Percentiles rank a stretch among this genome's conserved stretches.
Evolutionary conservation across 108 stramenopile species (phyloP).

Genomic region (Aureococcus anophagefferens): DNA sequence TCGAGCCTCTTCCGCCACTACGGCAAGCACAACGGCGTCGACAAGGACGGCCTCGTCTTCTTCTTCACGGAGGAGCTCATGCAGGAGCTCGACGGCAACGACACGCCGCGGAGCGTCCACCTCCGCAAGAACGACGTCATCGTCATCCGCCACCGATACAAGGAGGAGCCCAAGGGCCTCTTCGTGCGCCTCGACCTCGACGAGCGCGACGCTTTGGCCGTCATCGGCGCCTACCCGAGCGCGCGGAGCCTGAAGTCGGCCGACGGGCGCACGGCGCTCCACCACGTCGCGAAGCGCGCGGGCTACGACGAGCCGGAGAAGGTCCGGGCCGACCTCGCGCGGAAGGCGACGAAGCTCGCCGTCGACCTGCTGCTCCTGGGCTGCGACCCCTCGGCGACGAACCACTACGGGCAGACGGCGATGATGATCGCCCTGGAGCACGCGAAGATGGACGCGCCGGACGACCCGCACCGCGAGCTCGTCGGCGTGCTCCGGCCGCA

Average conservation of each 20-base stretch:
- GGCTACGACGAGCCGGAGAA: no score
- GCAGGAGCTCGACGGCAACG: constrained; percentile 9
- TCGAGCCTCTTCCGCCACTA: constrained; percentile 92
- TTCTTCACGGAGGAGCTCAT: constrained; percentile 46
- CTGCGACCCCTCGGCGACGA: not conserved
- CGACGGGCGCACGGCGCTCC: not conserved
- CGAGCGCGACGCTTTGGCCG: not conserved
- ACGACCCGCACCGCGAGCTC: not conserved
- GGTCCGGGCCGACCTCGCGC: no score
- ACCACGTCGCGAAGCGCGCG: not conserved
- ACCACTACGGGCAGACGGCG: not conserved
- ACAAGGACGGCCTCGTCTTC: constrained; percentile 91
- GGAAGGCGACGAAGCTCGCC: not conserved
- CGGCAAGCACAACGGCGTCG: constrained; percentile 93
- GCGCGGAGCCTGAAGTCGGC: not conserved
- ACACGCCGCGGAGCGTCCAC: constrained; percentile 78
- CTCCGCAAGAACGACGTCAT: constrained; percentile 80
- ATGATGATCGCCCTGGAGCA: not conserved
- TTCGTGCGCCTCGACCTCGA: not conserved
- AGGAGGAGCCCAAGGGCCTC: constrained; percentile 33
- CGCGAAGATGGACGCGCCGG: not conserved
- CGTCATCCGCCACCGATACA: constrained; percentile 71
- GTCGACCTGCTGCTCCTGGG: not conserved
- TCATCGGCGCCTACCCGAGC: not conserved
- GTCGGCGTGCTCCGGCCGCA: not conserved